Evolutionary conservation across 2,329 filamentous ascomycete species (phyloP), one percentile per base, ranked within the genome.

Genomic region (Cordyceps javanica): DNA sequence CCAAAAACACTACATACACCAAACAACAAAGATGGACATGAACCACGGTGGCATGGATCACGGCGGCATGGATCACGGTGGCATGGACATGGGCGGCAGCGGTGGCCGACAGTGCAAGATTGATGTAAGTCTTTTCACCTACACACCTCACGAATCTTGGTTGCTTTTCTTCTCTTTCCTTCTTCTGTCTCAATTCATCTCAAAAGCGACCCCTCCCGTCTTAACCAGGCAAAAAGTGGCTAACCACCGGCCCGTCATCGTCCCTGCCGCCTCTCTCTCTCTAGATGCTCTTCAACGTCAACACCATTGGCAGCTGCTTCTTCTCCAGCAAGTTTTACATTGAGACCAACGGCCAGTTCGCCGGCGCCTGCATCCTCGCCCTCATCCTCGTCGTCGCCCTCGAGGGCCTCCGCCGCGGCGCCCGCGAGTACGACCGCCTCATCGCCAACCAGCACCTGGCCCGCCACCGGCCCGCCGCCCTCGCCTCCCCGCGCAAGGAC

Each of bases 271-370:
- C n/a, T n/a, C n/a, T n/a, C 1, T 3, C 36, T 14, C 45, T 45
- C 1, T 58, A 89, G 86, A 91, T 91, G 88, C 75, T 90, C 41
- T 90, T 88, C 87, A 91, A 91, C 70, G 90, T 87, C 86, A 78
- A 88, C 69, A 87, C 85, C 3, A 75, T 89, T 67, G 84, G 88
- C 68, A 73, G 85, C 21, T 90, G 83, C 72, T 93, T 94, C 78
- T 80, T 94, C 66, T 74, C 87, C 25, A 64, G 69, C 8, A 77
- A 79, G 23, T 94, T 90, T 89, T 85, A 85, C 66, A 81, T 93
- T 69, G 85, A 75, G 16, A 87, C 85, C 25, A 73, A 71, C 3
- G 85, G 81, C 69, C 87, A 87, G 80, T 93, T 95, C 68, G 89
- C 87, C 49, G 89, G 87, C 23, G 88, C 86, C 54, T 94, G 90